Base-by-base conservation (phyloP, 805 yeast species). In the Saccharomycopsis sp. region DNA sequence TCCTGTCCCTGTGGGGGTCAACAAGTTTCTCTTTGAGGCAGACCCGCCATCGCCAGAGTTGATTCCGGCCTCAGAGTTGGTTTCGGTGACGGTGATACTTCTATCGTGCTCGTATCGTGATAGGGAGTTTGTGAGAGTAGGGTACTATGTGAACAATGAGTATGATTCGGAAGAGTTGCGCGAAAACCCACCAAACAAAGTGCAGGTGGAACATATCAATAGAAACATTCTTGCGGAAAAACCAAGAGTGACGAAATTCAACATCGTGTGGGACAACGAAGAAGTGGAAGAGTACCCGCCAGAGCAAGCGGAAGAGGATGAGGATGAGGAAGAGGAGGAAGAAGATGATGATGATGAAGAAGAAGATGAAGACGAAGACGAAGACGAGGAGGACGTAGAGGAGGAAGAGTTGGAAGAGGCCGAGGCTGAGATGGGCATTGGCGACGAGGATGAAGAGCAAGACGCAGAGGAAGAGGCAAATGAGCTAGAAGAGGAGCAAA, bases 1-100 rank as follows among this genome's bases (percentile, higher is more conserved):
- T 0, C 99, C 99, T 0, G 95, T 92, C 2, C 99, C 98, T 0
- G 95, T 92, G 2, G 99, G 99, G 1, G 77, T 89, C 30, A 92
- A 92, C 57, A 87, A 89, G 60, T 92, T 92, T 54, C 71, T 88
- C 8, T 82, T 92, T 59, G 76, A 84, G 15, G 96, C 97, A 0
- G 97, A 94, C 54, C 95, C 99, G 0, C 99, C 99, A 1, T 77
- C 89, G 1, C 94, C 96, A 0, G 97, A 89, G 52, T 62, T 88
- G 51, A 92, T 92, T 50, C 99, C 99, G 0, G 96, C 96, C 3
- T 80, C 86, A 50, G 98, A 92, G 58, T 69, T 92, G 48, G 96
- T 92, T 10, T 77, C 89, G 47, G 97, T 92, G 31, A 92, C 99
- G 0, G 98, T 92, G 22, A 88, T 92, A 43, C 64, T 92, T 42